A percentile compares a stretch with the other conserved stretches of the same genome.
phyloP scores from a whole-genome alignment of 108 stramenopile genomes.

The Cyclotella cryptica region DNA sequence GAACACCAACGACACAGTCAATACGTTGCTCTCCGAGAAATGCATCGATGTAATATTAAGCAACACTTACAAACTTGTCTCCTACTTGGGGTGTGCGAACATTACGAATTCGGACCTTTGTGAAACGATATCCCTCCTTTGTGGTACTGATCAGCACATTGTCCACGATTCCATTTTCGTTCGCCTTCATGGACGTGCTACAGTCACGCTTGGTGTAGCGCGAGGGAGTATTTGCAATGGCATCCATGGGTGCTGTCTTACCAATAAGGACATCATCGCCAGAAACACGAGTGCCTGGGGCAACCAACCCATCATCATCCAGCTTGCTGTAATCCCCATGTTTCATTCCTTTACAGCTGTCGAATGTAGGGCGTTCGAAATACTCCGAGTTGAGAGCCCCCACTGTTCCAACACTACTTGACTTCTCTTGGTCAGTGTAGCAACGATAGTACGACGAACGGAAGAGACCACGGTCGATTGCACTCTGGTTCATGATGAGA shows the following conservation, averaged over 20 bases:
- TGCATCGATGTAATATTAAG: neutral
- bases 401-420: conserved; percentile 76
- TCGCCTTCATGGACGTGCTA: conserved; percentile 96
- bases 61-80: conserved; percentile 82
- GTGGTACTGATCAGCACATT: conserved; percentile 90
- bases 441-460: conserved; percentile 96
- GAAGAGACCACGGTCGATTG: conserved; percentile 98
- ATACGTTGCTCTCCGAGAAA: neutral
- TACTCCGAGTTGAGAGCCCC: conserved; percentile 86
- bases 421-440: conserved; percentile 94
- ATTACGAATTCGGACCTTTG: conserved; percentile 94
- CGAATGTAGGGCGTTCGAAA: conserved; percentile 91
- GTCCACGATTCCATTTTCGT: conserved; percentile 98
- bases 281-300: conserved; percentile 95
- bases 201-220: conserved; percentile 94
- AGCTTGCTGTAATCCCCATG: conserved; percentile 97
- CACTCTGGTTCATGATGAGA: conserved; percentile 97
- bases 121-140: conserved; percentile 95
- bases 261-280: conserved; percentile 97
- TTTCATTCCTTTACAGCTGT: conserved; percentile 88
- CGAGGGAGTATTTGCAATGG: conserved; percentile 74
- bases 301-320: conserved; percentile 97
- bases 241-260: conserved; percentile 92
- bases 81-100: conserved; percentile 96
- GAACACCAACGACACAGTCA: conserved; percentile 12